phyloP scores from a whole-genome alignment of 805 yeast species.

The Barnettozyma botsteinii region DNA sequence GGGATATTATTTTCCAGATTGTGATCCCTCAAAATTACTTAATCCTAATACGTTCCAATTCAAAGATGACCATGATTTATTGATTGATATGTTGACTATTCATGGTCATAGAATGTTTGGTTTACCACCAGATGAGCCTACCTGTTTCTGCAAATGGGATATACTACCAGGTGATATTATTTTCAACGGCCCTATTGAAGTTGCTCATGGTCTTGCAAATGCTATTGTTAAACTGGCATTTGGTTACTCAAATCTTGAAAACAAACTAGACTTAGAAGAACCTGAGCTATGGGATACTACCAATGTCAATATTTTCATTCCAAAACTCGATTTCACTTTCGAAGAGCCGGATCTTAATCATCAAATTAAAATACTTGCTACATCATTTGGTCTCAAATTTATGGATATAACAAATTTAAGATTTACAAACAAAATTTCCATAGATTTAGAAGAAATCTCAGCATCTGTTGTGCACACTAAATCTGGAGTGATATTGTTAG shows the following conservation, averaged over 20 bases:
- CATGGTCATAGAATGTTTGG: constrained; percentile 95
- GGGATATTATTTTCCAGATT: constrained; percentile 26
- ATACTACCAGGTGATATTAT: constrained; percentile 57
- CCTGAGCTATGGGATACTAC: constrained; percentile 65
- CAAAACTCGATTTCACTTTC: constrained; percentile 40
- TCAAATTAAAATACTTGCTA: constrained; percentile 21
- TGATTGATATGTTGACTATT: constrained; percentile 53
- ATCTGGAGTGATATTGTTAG: constrained; percentile 28
- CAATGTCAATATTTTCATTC: constrained; percentile 50
- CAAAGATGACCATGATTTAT: constrained; percentile 31
- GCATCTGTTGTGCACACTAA: constrained; percentile 27
- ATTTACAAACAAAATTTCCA: constrained; percentile 50
- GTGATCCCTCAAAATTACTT: constrained; percentile 12
- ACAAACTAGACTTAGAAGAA: constrained; percentile 53
- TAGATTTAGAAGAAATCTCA: constrained; percentile 43
- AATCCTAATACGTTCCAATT: constrained; percentile 10
- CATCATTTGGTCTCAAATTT: constrained; percentile 33
- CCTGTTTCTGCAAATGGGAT: constrained; percentile 90
- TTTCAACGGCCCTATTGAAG: constrained; percentile 44
- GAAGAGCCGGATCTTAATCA: constrained; percentile 27
- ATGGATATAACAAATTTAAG: constrained; percentile 68
- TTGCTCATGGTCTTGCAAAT: constrained; percentile 38
- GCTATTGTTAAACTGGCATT: constrained; percentile 47
- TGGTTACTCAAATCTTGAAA: constrained; percentile 71
- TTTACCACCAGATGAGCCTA: constrained; percentile 79